phyloP scores from a whole-genome alignment of 129 eudicot genomes.

The Deinandra increscens region DNA sequence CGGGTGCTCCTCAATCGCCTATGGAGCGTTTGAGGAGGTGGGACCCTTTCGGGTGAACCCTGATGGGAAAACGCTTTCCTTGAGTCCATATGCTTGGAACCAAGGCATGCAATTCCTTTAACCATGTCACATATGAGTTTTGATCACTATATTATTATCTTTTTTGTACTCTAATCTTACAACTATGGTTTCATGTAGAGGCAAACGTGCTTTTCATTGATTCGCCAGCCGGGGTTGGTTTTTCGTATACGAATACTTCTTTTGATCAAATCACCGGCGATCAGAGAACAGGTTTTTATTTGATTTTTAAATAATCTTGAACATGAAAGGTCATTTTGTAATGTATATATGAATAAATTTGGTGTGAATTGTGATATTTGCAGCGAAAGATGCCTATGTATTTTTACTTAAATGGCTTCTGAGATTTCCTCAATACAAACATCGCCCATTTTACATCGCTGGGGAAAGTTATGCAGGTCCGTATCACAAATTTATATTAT shows the following conservation, averaged over 20 bases:
- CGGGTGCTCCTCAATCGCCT: constrained; percentile 65
- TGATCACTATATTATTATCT: neutral
- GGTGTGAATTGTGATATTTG: neutral
- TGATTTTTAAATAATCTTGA: neutral
- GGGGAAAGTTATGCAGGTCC: constrained; percentile 82
- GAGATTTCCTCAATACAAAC: constrained; percentile 70
- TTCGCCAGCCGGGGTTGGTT: constrained; percentile 83
- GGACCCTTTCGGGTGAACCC: constrained; percentile 65
- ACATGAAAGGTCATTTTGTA: neutral
- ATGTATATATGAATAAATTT: neutral
- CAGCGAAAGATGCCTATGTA: constrained; percentile 59
- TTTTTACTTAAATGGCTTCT: constrained; percentile 57
- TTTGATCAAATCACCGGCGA: constrained; percentile 54
- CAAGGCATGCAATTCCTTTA: constrained; percentile 56
- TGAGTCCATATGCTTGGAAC: constrained; percentile 66
- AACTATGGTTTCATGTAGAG: constrained; percentile 37
- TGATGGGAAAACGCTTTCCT: constrained; percentile 53
- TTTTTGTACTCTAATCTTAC: neutral
- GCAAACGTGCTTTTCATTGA: constrained; percentile 73
- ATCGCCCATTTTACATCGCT: constrained; percentile 60
- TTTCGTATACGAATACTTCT: constrained; percentile 67
- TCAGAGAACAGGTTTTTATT: constrained; percentile 51
- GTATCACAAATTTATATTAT: constrained; percentile 1
- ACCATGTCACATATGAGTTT: neutral
- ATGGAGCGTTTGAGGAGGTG: constrained; percentile 68